Evolutionary conservation across 306 rosid species (phyloP), one percentile per base, ranked within the genome.

Genomic region (Glycine latifolia): DNA sequence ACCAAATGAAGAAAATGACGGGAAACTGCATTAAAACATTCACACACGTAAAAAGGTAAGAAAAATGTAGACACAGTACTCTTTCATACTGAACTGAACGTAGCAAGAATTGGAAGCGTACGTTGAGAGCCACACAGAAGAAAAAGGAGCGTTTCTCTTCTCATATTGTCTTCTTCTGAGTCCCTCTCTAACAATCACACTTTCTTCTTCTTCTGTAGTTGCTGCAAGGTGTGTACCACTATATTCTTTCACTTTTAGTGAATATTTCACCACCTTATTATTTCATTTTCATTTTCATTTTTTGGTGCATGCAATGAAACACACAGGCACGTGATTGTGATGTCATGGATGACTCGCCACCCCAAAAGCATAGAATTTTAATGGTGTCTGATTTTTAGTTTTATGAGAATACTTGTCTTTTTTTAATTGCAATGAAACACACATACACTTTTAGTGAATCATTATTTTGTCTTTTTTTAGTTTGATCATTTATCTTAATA

Each of bases 351-450:
- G 87, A 84, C 83, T 67, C 49, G 17, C 81, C 62, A 77, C n/a
- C 53, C n/a, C 60, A 82, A 84, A 88, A 78, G 87, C 93, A 91
- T 78, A 84, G 90, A 75, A 86, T 92, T 85, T 70, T 94, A 35
- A 92, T 94, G 98, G 97, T 89, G 76, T 94, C 97, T 3, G 98
- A 94, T 87, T 94, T 92, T 81, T 94, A 89, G 92, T n/a, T n/a
- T n/a, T n/a, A n/a, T n/a, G n/a, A n/a, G n/a, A n/a, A n/a, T n/a
- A n/a, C n/a, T n/a, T n/a, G n/a, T n/a, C n/a, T n/a, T n/a, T n/a
- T n/a, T n/a, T n/a, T n/a, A n/a, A n/a, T n/a, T n/a, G n/a, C n/a
- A n/a, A n/a, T n/a, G n/a, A n/a, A n/a, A n/a, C n/a, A n/a, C n/a
- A n/a, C n/a, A n/a, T n/a, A n/a, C n/a, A n/a, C n/a, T n/a, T n/a